phyloP scores from a whole-genome alignment of 345 rosid species.

The Citrus trifoliata region DNA sequence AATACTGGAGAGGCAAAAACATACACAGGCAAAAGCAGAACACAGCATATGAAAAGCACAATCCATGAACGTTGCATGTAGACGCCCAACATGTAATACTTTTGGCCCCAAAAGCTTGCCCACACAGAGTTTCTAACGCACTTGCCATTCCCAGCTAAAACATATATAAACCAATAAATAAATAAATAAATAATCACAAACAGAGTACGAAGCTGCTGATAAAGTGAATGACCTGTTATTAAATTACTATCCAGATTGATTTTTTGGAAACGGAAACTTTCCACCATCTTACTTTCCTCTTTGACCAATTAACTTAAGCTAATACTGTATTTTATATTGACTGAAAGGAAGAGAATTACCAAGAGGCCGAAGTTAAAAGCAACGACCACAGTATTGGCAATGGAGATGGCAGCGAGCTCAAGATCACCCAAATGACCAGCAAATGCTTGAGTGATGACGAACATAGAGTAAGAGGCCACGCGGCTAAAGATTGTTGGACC shows the following conservation, averaged over 20 bases:
- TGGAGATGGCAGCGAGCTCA: slow-evolving; percentile 79
- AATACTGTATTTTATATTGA: not conserved
- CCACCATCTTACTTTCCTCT: not conserved
- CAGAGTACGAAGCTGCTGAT: too few relatives aligned
- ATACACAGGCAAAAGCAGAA: slow-evolving; percentile 54
- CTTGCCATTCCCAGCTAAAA: slow-evolving; percentile 69
- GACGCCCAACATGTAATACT: slow-evolving; percentile 60
- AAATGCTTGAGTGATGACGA: slow-evolving; percentile 85
- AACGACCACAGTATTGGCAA: slow-evolving; percentile 54
- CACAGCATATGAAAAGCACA: slow-evolving; percentile 42
- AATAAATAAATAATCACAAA: too few relatives aligned
- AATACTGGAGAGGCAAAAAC: slow-evolving; percentile 48
- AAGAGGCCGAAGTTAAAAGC: slow-evolving; percentile 84
- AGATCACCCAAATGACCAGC: slow-evolving; percentile 89
- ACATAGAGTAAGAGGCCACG: slow-evolving; percentile 54
- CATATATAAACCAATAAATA: too few relatives aligned
- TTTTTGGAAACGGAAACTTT: too few relatives aligned
- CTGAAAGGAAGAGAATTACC: slow-evolving; percentile 34
- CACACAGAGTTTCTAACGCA: slow-evolving; percentile 59
- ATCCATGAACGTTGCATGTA: slow-evolving; percentile 82
- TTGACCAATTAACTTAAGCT: not conserved
- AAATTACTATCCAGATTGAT: too few relatives aligned
- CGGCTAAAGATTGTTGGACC: too few relatives aligned
- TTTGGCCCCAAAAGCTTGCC: slow-evolving; percentile 74
- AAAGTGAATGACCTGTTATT: too few relatives aligned